These are phyloP conservation scores for Xylariaceae sp. DNA, from an alignment of 2,329 filamentous ascomycete species.

Conservation along the genomic window DNA sequence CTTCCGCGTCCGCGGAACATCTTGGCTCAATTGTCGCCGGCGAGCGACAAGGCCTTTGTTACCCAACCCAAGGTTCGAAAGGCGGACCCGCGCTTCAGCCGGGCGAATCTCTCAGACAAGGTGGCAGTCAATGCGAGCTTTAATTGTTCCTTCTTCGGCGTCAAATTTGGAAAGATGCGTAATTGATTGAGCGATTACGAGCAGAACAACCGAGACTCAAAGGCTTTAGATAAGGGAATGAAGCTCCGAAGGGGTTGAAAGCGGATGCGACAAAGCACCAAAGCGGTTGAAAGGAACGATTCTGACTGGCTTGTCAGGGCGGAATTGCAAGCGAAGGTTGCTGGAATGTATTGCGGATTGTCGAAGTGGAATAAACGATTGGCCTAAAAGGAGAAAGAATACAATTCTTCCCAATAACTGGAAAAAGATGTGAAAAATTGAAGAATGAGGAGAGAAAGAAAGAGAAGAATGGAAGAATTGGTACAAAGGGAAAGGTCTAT, in stretches of 20 bases:
- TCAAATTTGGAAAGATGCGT: neutral
- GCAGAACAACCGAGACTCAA: neutral
- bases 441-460: neutral
- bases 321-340: neutral
- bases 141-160: neutral
- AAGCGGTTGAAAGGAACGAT: too few relatives aligned
- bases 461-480: neutral
- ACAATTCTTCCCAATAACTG: neutral
- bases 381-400: neutral
- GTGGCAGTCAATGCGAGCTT: neutral
- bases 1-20: conserved; percentile 14
- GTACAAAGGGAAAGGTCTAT: neutral
- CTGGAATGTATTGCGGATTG: neutral
- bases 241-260: neutral
- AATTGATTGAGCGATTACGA: neutral
- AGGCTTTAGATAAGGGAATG: neutral
- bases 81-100: neutral
- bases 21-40: conserved; percentile 12
- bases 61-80: neutral
- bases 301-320: too few relatives aligned
- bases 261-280: conserved; percentile 3
- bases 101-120: neutral
- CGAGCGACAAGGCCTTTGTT: neutral
- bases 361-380: neutral
- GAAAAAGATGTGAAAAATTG: neutral